A percentile compares a stretch with the other conserved stretches of the same genome.
These are phyloP conservation scores for Rhynchospora pubera DNA, from an alignment of 176 grass and related monocot species.

Conservation along the genomic window DNA sequence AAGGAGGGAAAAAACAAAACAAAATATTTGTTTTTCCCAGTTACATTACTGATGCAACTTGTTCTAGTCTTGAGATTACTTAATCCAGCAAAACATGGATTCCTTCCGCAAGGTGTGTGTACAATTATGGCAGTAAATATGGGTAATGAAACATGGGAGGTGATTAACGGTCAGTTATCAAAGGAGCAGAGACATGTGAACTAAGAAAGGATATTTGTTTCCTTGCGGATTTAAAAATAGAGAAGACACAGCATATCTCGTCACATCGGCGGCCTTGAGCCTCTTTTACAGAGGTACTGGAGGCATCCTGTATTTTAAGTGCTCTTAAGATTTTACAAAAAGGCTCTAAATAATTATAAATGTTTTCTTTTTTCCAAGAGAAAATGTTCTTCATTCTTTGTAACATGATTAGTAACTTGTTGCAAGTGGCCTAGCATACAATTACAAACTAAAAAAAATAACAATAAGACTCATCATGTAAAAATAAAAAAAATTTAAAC, in stretches of 20 bases:
- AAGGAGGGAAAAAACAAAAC: conserved; percentile 8
- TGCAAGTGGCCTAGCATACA: no score
- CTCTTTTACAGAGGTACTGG: neutral
- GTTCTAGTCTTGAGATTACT: neutral
- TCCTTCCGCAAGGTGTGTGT: neutral
- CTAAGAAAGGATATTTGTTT: neutral
- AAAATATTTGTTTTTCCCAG: neutral
- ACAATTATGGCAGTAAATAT: neutral
- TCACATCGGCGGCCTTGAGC: neutral
- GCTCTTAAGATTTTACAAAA: no score
- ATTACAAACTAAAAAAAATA: no score
- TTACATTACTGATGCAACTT: neutral
- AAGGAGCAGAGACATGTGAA: neutral
- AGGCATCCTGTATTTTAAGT: neutral
- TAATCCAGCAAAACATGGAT: neutral
- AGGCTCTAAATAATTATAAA: no score
- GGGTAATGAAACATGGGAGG: neutral
- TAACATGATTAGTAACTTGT: no score
- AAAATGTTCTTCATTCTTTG: no score
- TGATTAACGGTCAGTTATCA: neutral
- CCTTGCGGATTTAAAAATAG: conserved; percentile 2
- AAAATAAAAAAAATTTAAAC: no score
- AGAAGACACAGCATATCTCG: neutral
- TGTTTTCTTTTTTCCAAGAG: no score
- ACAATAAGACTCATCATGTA: no score